Evolutionary conservation across 306 rosid species (phyloP), one percentile per base, ranked within the genome.

Genomic region (Amphicarpaea edgeworthii): DNA sequence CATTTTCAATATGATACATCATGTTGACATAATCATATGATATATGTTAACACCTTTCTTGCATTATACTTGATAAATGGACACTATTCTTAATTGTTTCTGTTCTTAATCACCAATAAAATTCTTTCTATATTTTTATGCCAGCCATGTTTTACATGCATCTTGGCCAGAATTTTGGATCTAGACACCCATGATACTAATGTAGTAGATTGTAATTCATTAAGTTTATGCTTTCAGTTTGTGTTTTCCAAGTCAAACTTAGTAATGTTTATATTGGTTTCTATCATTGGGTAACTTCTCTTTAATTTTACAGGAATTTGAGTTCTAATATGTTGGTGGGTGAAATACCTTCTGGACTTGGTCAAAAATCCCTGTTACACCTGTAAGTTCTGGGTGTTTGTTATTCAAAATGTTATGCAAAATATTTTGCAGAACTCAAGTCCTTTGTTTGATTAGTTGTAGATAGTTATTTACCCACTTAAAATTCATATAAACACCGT

Each of bases 261-360:
- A 12, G 63, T 21, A 20, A 16, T 54, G 53, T 53, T 45, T 60
- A 47, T 77, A 12, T 63, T 68, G 63, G 53, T 55, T 54, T 73
- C 32, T 12, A 28, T 55, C 78, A 34, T 77, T 17, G 16, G 17
- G 30, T 70, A 66, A 66, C 50, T 24, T 64, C 73, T 75, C 45
- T 68, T 37, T 12, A 38, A 68, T 79, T 59, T 42, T 42, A 11
- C 85, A 95, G 99, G 93, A 95, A 95, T 82, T 82, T 95, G 72
- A 90, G 93, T 74, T 84, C 97, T 78, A 95, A 95, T 85, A 79
- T 83, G 75, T 73, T 95, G 88, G 83, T 63, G 20, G 96, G 97
- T 65, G 79, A 58, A 23, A 50, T 95, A 68, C 99, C 97, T 42
- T 19, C 75, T 24, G 99, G 93, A 43, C 86, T 95, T 0, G 86